These are phyloP conservation scores for Sindora glabra DNA, from an alignment of 306 rosid genomes.

Conservation along the genomic window DNA sequence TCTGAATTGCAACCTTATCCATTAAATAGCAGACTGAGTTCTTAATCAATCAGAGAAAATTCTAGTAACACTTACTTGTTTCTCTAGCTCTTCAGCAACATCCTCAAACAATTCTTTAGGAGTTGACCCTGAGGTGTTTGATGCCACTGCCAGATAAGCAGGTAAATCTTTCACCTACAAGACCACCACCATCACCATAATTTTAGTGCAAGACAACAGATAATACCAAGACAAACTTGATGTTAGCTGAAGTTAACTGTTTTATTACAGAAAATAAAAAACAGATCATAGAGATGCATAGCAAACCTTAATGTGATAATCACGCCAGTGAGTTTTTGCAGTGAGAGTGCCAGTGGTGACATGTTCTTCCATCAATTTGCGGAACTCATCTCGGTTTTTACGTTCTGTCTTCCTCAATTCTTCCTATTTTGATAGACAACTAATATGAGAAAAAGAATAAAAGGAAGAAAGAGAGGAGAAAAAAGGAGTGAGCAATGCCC, in stretches of 20 bases:
- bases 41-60: slow-evolving; percentile 19
- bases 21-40: not conserved
- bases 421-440: slow-evolving; percentile 50
- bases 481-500: not conserved
- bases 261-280: not conserved
- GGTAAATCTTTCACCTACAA: slow-evolving; percentile 72
- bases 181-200: not conserved
- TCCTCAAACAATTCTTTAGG: slow-evolving; percentile 86
- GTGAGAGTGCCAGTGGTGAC: slow-evolving; percentile 58
- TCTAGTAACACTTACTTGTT: slow-evolving; percentile 53
- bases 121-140: slow-evolving; percentile 85
- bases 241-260: not conserved
- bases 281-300: not conserved
- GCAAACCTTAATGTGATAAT: slow-evolving; percentile 57
- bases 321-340: slow-evolving; percentile 87
- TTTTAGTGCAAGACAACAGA: slow-evolving; percentile 4
- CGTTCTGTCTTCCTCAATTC: slow-evolving; percentile 86
- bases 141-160: slow-evolving; percentile 63
- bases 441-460: slow-evolving; percentile 15
- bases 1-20: not conserved
- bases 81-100: slow-evolving; percentile 75
- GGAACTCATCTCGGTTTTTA: slow-evolving; percentile 85
- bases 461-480: slow-evolving; percentile 14
- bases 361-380: slow-evolving; percentile 89
- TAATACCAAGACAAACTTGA: not conserved